phyloP scores from a whole-genome alignment of 805 yeast species.

The Saccharomycopsis oosterbeekiorum region DNA sequence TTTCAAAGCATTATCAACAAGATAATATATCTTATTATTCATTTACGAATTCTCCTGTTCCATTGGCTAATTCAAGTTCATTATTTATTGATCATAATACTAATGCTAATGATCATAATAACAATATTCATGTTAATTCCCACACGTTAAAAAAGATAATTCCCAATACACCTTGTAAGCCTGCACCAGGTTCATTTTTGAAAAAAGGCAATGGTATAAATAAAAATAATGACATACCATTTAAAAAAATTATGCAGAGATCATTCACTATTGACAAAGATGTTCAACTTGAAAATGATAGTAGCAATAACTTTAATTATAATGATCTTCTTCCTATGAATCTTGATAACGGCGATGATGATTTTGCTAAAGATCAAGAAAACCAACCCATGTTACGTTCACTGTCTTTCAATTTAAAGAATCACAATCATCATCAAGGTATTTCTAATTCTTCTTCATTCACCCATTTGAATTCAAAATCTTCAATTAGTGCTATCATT shows the following conservation, averaged over 20 bases:
- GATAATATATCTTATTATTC: background rate
- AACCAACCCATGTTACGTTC: background rate
- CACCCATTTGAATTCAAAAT: background rate
- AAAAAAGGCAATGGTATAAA: background rate
- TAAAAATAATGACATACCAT: background rate
- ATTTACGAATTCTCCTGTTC: background rate
- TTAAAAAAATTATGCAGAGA: background rate
- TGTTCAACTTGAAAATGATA: too few species aligned
- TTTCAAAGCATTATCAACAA: constrained; percentile 38
- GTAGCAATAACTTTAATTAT: too few species aligned
- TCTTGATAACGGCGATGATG: background rate
- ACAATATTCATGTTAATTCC: background rate
- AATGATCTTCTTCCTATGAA: background rate
- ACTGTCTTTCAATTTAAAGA: background rate
- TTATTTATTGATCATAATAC: background rate
- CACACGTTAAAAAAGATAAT: background rate
- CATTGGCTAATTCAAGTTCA: background rate
- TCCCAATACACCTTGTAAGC: constrained; percentile 12
- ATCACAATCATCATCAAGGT: too few species aligned
- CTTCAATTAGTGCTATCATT: background rate
- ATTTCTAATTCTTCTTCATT: background rate
- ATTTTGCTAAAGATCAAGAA: background rate
- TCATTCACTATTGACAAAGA: background rate
- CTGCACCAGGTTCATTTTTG: background rate
- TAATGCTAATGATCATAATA: background rate